These are phyloP conservation scores for Tylopilus sp. DNA, from an alignment of 768 basidiomycete genomes.

Conservation along the genomic window DNA sequence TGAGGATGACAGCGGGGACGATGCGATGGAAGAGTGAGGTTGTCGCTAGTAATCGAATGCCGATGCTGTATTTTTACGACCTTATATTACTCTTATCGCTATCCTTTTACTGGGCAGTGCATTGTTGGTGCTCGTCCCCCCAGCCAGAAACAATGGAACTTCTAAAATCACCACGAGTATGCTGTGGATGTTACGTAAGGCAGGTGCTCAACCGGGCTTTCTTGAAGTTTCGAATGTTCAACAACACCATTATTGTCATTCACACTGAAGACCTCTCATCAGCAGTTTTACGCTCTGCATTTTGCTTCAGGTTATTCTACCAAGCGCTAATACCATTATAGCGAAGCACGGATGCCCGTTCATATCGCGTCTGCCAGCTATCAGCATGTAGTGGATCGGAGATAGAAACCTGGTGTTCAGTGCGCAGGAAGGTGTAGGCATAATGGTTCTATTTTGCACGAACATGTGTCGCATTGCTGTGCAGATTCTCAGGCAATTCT, in stretches of 20 bases:
- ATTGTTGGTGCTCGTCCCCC: too few relatives aligned
- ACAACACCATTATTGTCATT: too few relatives aligned
- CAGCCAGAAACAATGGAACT: too few relatives aligned
- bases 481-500: neutral
- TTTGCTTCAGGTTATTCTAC: neutral
- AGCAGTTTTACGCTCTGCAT: too few relatives aligned
- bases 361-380: neutral
- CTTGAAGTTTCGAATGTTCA: too few relatives aligned
- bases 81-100: neutral
- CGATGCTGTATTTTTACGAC: neutral
- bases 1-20: constrained; percentile 52
- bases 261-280: too few relatives aligned
- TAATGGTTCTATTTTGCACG: neutral
- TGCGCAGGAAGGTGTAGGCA: neutral
- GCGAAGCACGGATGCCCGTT: neutral
- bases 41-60: neutral
- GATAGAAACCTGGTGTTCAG: neutral
- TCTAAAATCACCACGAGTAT: too few relatives aligned
- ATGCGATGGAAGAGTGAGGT: constrained; percentile 49
- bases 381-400: neutral
- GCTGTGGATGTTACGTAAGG: too few relatives aligned
- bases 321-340: neutral
- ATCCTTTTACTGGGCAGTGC: too few relatives aligned
- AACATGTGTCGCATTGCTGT: neutral
- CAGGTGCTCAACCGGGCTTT: too few relatives aligned